Evolutionary conservation across 345 rosid species (phyloP), one percentile per base, ranked within the genome.

Genomic region (Aurinia saxatilis): DNA sequence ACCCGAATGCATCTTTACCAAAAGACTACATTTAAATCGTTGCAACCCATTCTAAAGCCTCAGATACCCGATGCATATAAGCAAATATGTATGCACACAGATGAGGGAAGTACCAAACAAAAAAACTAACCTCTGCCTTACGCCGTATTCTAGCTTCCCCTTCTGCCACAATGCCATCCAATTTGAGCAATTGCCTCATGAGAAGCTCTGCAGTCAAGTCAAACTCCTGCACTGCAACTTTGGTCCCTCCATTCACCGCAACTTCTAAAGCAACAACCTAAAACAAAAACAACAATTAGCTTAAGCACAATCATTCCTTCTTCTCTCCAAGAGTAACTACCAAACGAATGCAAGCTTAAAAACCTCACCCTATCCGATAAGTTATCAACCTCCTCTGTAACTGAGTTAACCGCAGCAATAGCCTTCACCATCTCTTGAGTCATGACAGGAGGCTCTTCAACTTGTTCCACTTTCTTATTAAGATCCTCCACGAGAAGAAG

Each of bases 61-160:
- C 12, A 53, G 33, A 27, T 39, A 60, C 2, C 11, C 10, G 1
- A 50, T 41, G 25, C 6, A 23, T n/a, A 12, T 8, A 63, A 47
- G 56, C n/a, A n/a, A n/a, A n/a, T n/a, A n/a, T n/a, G n/a, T n/a
- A n/a, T n/a, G n/a, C n/a, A n/a, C 5, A 56, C 31, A 39, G 10
- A 10, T 19, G 38, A 33, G 38, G 9, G 40, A 44, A 2, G 35
- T 23, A 53, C n/a, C 0, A 38, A 10, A 11, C 1, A 16, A 46
- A 65, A n/a, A 44, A 15, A 73, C 86, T 14, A 42, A 92, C 96
- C 96, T 92, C 98, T 46, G 95, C 84, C 80, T 79, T 92, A 18
- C 98, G 78, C 73, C 70, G 91, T 42, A 77, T 8, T 77, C 75
- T 85, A 35, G 93, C 95, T 72, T 89, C 93, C 19, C 96, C 98